A percentile compares a stretch with the other conserved stretches of the same genome.
phyloP scores from a whole-genome alignment of 306 rosid species.

The Prunus salicina region DNA sequence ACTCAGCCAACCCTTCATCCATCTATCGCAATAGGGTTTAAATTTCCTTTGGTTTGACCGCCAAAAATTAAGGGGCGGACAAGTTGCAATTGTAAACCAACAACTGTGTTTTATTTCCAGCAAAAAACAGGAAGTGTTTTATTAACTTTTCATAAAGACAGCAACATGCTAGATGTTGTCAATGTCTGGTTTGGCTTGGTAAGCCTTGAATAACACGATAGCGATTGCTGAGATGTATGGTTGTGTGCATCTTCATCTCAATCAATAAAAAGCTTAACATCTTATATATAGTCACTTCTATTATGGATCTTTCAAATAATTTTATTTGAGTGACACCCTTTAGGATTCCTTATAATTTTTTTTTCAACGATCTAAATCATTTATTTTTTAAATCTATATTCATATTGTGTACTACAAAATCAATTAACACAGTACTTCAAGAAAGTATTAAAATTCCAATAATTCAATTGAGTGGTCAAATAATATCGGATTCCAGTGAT shows the following conservation, averaged over 20 bases:
- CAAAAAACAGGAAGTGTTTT: too few relatives aligned
- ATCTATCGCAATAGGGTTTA: background rate
- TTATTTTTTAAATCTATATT: too few relatives aligned
- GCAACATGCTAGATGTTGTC: too few relatives aligned
- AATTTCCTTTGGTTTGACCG: background rate
- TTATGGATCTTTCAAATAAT: too few relatives aligned
- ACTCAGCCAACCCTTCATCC: background rate
- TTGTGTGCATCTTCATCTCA: background rate
- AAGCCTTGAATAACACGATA: background rate
- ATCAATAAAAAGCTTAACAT: too few relatives aligned
- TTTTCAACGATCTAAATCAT: too few relatives aligned
- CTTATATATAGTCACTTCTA: too few relatives aligned
- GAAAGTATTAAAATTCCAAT: background rate
- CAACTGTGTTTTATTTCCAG: too few relatives aligned
- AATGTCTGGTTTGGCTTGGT: background rate
- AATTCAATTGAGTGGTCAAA: background rate
- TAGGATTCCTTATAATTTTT: fast-evolving
- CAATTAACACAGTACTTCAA: fast-evolving
- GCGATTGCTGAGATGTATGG: background rate
- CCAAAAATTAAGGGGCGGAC: background rate
- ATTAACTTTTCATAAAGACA: too few relatives aligned
- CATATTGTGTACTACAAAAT: too few relatives aligned
- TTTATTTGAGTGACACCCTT: fast-evolving
- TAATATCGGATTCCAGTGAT: background rate
- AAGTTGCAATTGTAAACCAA: background rate